Evolutionary conservation across 2,329 filamentous ascomycete species (phyloP), one percentile per base, ranked within the genome.

Genomic region (Aspergillus fijiensis): DNA sequence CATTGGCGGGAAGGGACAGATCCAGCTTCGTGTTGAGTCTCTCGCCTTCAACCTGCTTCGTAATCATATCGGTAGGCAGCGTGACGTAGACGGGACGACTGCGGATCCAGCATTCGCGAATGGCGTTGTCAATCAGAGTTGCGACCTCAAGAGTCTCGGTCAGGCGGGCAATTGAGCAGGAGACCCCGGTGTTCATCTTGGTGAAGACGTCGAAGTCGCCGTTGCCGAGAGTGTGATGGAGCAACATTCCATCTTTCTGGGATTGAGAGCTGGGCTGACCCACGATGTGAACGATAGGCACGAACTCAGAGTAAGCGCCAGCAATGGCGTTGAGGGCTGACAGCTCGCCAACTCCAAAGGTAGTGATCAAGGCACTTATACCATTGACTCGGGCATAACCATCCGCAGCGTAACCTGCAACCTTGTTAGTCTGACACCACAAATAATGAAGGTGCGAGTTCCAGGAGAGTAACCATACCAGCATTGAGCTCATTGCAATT

Each of bases 61-160:
- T 80, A 10, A 90, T 87, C 82, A 95, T 89, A 72, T 96, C 91
- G 16, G 89, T 91, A 2, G 92, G 91, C 9, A 96, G 80, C 72
- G 88, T 88, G 67, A 96, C 87, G 76, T 96, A 96, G 53, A 96
- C 90, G 2, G 92, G 92, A 21, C 89, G 84, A 62, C 88, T 91
- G 59, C 85, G 81, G 49, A 91, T 76, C 79, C 85, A 91, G 73
- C 91, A 95, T 76, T 92, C 83, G 33, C 85, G 84, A 29, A 96
- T 82, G 3, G 89, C 86, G 68, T 90, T 83, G 73, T 96, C 92
- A 67, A 96, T 93, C 69, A 92, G 85, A 14, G 81, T 79, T 10
- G 91, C 87, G 48, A 90, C 89, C 65, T 90, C 88, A 60, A 82
- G 76, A 1, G 89, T 85, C 63, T 90, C 84, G 71, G 86, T 88